phyloP scores from a whole-genome alignment of 805 yeast species.

The Metschnikowia orientalis region DNA sequence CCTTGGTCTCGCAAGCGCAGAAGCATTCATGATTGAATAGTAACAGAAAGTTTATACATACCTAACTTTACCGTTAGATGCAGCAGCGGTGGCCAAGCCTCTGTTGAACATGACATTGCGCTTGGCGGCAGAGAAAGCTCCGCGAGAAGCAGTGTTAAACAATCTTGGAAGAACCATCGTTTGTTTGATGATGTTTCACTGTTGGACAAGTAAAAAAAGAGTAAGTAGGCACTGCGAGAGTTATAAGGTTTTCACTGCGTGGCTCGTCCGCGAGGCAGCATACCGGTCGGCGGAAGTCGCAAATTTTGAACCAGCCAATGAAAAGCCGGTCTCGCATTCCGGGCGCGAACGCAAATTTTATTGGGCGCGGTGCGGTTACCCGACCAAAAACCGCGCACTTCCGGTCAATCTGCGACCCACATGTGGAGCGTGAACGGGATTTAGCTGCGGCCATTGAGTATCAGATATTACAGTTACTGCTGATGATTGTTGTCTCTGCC shows the following conservation, averaged over 20 bases:
- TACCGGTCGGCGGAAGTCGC: conserved; percentile 20
- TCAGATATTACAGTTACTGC: too few relatives aligned
- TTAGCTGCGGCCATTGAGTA: too few relatives aligned
- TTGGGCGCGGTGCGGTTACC: conserved; percentile 25
- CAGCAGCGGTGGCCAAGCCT: conserved; percentile 75
- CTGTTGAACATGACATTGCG: conserved; percentile 73
- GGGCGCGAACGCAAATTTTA: conserved; percentile 21
- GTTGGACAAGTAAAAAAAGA: conserved; percentile 16
- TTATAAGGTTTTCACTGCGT: conserved; percentile 19
- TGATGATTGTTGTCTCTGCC: too few relatives aligned
- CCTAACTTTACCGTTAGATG: conserved; percentile 80
- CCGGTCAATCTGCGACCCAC: too few relatives aligned
- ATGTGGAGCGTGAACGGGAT: too few relatives aligned
- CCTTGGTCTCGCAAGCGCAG: too few relatives aligned
- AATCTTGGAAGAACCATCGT: conserved; percentile 56
- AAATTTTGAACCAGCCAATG: conserved; percentile 20
- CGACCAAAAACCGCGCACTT: too few relatives aligned
- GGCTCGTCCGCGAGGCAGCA: conserved; percentile 18
- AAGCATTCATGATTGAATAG: neutral
- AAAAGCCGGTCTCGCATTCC: conserved; percentile 19
- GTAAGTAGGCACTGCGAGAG: conserved; percentile 13
- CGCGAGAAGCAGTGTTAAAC: conserved; percentile 60
- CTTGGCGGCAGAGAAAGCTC: conserved; percentile 85
- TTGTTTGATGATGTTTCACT: conserved; percentile 19
- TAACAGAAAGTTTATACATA: conserved; percentile 42